These are phyloP conservation scores for Cinnamomum micranthum DNA, from an alignment of 164 flowering plant genomes.

Conservation along the genomic window DNA sequence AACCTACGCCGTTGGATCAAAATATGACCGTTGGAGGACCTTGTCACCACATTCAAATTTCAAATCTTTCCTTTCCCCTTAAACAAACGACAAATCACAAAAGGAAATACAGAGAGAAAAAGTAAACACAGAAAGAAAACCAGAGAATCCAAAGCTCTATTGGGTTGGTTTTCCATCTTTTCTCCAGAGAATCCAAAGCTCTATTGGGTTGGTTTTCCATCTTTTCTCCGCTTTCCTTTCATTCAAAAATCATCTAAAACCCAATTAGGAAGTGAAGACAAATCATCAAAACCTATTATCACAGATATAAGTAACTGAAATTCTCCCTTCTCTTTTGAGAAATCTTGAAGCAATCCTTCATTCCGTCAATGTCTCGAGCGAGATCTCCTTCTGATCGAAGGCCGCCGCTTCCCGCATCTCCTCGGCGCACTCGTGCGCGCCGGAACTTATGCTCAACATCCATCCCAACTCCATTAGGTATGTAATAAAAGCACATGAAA, in stretches of 20 bases:
- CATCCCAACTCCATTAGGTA: slow-evolving; percentile 53
- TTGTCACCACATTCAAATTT: not conserved
- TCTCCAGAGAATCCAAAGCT: not conserved
- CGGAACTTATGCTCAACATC: slow-evolving; percentile 42
- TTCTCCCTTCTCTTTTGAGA: not conserved
- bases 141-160: not conserved
- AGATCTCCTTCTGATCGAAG: slow-evolving; percentile 39
- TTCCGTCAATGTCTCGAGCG: slow-evolving; percentile 9
- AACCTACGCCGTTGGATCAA: not conserved
- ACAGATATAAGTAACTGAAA: not conserved
- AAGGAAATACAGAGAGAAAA: not conserved
- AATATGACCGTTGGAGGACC: not conserved
- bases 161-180: not conserved
- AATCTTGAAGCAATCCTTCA: not conserved
- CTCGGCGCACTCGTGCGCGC: slow-evolving; percentile 46
- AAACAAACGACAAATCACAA: not conserved
- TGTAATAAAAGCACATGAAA: not conserved
- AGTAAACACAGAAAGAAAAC: not conserved
- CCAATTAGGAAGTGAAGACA: no score
- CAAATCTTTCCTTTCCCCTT: not conserved
- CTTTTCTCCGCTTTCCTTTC: not conserved
- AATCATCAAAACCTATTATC: no score
- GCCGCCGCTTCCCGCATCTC: slow-evolving; percentile 69
- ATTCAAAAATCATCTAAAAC: not conserved
- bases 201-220: not conserved